Percentiles rank a stretch among this genome's conserved stretches.
Conservation (phyloP, 1,284 basidiomycete species). For the Heterobasidion annosum region DNA sequence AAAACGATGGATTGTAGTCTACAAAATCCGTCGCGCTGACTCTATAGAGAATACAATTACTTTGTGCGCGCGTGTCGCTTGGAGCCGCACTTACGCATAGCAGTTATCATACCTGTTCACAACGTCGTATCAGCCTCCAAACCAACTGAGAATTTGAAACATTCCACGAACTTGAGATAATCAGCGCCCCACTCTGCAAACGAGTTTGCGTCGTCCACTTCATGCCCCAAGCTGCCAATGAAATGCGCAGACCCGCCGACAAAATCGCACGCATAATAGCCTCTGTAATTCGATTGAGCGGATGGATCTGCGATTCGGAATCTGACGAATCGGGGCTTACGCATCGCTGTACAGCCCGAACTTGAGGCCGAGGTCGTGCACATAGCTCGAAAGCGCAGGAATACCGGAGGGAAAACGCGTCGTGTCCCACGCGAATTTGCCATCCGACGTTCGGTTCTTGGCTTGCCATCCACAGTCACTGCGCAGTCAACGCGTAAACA, state of each 20-base stretch:
- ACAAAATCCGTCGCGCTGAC: slow-evolving; percentile 36
- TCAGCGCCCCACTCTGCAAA: neutral
- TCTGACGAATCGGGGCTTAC: slow-evolving; percentile 16
- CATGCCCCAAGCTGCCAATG: neutral
- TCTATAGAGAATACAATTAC: too few relatives aligned
- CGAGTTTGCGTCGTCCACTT: neutral
- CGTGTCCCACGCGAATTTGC: slow-evolving; percentile 33
- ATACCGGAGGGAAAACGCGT: slow-evolving; percentile 30
- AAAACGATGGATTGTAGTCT: slow-evolving; percentile 24
- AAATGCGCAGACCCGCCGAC: neutral
- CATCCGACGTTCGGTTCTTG: slow-evolving; percentile 25
- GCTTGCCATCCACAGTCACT: slow-evolving; percentile 37
- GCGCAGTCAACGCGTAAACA: neutral
- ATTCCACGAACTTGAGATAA: neutral
- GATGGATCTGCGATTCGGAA: neutral
- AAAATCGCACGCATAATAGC: neutral
- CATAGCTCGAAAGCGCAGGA: slow-evolving; percentile 26
- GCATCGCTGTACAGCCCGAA: slow-evolving; percentile 35
- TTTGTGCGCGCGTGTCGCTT: too few relatives aligned
- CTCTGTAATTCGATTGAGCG: neutral
- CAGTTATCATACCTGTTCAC: slow-evolving; percentile 34
- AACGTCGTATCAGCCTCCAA: neutral
- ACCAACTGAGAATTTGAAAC: neutral
- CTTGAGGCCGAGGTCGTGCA: slow-evolving; percentile 28
- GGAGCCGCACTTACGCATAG: slow-evolving; percentile 18